Conservation (phyloP, 257 asterid species). For the Solanum sejunctum region DNA sequence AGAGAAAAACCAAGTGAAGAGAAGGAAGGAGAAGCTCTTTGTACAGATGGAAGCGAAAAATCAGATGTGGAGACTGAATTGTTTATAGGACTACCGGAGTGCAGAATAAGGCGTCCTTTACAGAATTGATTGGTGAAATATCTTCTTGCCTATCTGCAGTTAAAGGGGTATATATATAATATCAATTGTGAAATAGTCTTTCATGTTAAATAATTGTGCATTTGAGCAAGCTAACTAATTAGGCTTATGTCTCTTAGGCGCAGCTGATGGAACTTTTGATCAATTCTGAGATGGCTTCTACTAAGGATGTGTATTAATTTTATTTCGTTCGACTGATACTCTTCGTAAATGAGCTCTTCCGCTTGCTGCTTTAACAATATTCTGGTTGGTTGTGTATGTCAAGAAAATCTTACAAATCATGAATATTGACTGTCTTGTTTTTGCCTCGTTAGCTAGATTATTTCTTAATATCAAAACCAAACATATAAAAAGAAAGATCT, state of each 20-base stretch:
- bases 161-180: background rate
- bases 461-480: background rate
- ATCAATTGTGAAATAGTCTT: background rate
- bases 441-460: background rate
- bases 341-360: background rate
- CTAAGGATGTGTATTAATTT: background rate
- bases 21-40: constrained; percentile 4
- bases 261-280: background rate
- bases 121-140: background rate
- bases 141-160: background rate
- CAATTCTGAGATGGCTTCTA: background rate
- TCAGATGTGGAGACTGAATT: constrained; percentile 85
- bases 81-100: constrained; percentile 72
- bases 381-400: background rate
- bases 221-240: background rate
- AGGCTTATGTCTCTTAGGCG: background rate
- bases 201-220: background rate
- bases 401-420: background rate
- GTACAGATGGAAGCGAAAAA: constrained; percentile 48
- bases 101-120: constrained; percentile 28
- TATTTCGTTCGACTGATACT: background rate
- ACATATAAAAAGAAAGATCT: no score
- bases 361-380: background rate
- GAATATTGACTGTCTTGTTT: background rate
- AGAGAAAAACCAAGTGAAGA: constrained; percentile 20